phyloP scores from a whole-genome alignment of 2,329 filamentous ascomycete genomes.

The Fusarium sp. region DNA sequence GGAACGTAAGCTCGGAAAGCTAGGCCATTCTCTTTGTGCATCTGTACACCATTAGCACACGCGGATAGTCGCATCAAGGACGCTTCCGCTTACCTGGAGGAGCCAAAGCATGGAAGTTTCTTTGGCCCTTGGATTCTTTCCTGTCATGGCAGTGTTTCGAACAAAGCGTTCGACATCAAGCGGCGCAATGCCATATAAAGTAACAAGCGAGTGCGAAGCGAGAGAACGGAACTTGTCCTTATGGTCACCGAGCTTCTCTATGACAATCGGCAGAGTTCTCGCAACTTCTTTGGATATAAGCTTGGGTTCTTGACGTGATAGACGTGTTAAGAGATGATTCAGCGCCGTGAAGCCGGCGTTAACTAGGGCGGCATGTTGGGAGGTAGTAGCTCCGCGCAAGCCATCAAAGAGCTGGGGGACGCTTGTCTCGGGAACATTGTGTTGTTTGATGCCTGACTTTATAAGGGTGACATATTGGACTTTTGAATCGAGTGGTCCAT shows the following conservation, averaged over 20 bases:
- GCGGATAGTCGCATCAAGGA: background rate
- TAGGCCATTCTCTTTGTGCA: constrained; percentile 83
- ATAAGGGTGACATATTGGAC: constrained; percentile 77
- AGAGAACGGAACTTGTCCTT: constrained; percentile 86
- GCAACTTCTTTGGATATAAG: constrained; percentile 77
- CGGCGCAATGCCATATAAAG: constrained; percentile 78
- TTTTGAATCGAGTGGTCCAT: constrained; percentile 77
- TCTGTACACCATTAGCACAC: constrained; percentile 61
- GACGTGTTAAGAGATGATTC: constrained; percentile 86
- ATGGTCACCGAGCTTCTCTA: constrained; percentile 88
- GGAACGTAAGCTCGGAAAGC: constrained; percentile 88
- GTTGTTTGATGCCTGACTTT: constrained; percentile 93
- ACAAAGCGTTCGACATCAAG: constrained; percentile 84
- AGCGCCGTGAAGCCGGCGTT: constrained; percentile 89
- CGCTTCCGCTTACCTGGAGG: constrained; percentile 69
- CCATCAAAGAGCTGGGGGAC: constrained; percentile 85
- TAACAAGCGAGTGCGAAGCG: constrained; percentile 80
- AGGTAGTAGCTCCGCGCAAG: constrained; percentile 79
- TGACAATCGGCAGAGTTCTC: constrained; percentile 78
- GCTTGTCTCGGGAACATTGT: constrained; percentile 82
- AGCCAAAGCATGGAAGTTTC: constrained; percentile 89
- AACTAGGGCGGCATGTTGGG: constrained; percentile 81
- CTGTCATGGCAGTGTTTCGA: constrained; percentile 80
- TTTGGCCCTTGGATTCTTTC: constrained; percentile 86
- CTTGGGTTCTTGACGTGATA: constrained; percentile 86